Conservation (phyloP, 352 stramenopile species). For the Phytophthora fragariae region DNA sequence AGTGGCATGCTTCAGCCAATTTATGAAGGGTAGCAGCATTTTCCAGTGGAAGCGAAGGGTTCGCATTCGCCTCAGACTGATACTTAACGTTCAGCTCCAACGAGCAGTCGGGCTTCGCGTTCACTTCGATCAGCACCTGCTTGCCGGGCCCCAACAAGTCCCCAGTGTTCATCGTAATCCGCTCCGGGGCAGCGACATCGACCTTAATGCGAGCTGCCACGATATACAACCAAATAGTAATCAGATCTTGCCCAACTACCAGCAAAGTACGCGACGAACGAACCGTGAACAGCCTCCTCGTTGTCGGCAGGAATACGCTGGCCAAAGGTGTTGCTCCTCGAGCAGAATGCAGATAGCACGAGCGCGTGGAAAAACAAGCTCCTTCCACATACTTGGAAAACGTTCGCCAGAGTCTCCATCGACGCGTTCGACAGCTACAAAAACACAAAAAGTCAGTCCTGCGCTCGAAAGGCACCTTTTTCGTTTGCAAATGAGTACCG, state of each 20-base stretch:
- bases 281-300: constrained; percentile 73
- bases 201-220: constrained; percentile 77
- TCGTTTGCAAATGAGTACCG: constrained; percentile 43
- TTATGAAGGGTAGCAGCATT: constrained; percentile 59
- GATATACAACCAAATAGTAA: not conserved
- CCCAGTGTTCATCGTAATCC: constrained; percentile 83
- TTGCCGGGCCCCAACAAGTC: constrained; percentile 61
- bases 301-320: constrained; percentile 66
- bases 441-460: constrained; percentile 20
- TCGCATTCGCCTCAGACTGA: constrained; percentile 42
- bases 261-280: not conserved
- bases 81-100: constrained; percentile 74
- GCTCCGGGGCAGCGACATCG: constrained; percentile 77
- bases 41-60: constrained; percentile 40
- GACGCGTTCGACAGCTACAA: constrained; percentile 69
- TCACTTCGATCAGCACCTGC: constrained; percentile 77
- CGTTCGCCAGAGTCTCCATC: constrained; percentile 59
- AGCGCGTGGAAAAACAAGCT: constrained; percentile 90
- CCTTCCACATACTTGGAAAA: constrained; percentile 84
- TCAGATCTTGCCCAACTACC: not conserved
- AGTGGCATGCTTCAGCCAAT: constrained; percentile 67
- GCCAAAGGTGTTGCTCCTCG: constrained; percentile 76
- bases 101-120: constrained; percentile 66
- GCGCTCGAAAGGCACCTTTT: not conserved
- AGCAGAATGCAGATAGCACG: constrained; percentile 77